Evolutionary conservation across 495 filamentous ascomycete genomes (phyloP).

Genomic region (Oidiodendron maius): DNA sequence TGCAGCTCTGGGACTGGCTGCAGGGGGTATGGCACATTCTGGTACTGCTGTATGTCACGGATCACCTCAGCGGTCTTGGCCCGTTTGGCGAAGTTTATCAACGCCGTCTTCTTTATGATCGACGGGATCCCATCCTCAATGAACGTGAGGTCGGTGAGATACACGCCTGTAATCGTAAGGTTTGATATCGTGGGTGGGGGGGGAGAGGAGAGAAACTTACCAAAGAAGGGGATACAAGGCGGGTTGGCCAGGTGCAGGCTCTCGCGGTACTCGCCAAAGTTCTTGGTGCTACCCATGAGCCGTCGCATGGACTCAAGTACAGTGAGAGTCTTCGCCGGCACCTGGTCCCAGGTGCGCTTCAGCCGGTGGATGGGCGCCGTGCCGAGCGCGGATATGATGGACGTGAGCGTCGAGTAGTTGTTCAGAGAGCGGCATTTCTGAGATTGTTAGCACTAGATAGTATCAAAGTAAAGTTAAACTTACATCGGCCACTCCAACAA

Average conservation of each 20-base stretch:
- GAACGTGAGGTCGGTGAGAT: conserved; percentile 95
- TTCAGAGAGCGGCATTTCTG: conserved; percentile 92
- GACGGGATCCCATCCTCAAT: conserved; percentile 98
- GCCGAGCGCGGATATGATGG: conserved; percentile 91
- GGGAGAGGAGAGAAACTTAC: conserved; percentile 42
- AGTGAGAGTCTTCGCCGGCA: conserved; percentile 73
- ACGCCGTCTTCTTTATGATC: conserved; percentile 84
- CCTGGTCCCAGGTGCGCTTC: conserved; percentile 89
- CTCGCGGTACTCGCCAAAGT: conserved; percentile 95
- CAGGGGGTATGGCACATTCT: conserved; percentile 89
- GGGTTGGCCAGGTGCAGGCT: conserved; percentile 87
- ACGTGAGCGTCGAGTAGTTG: conserved; percentile 97
- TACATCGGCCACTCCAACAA: conserved; percentile 92
- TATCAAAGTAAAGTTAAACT: conserved; percentile 24
- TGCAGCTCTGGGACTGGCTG: conserved; percentile 87
- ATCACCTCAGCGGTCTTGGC: conserved; percentile 98
- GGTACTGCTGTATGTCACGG: conserved; percentile 95
- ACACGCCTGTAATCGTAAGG: conserved; percentile 62
- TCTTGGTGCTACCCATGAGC: conserved; percentile 96
- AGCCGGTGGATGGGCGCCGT: conserved; percentile 93
- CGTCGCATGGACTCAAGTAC: conserved; percentile 85
- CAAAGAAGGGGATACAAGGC: conserved; percentile 97
- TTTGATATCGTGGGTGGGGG: neutral
- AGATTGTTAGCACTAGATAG: conserved; percentile 20
- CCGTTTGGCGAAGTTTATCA: conserved; percentile 98